These are phyloP conservation scores for Alternaria consortialis DNA, from an alignment of 2,329 filamentous ascomycete species.

Conservation along the genomic window DNA sequence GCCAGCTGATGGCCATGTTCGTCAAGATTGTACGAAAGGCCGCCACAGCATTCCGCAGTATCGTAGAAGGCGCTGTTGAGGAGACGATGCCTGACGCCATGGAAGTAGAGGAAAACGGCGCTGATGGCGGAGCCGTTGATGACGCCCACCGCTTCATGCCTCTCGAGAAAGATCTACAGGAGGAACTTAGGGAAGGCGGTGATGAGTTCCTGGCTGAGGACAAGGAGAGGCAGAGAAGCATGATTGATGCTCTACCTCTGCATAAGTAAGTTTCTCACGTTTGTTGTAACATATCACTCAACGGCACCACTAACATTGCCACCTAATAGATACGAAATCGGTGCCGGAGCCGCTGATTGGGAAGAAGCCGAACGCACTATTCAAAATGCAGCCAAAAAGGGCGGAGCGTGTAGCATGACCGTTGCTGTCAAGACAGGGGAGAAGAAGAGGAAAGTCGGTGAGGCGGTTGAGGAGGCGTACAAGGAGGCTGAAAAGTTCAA, in stretches of 20 bases:
- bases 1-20: conserved; percentile 93
- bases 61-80: conserved; percentile 75
- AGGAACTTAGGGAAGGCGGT: conserved; percentile 85
- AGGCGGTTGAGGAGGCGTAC: conserved; percentile 60
- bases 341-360: conserved; percentile 62
- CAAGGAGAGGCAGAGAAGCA: conserved; percentile 80
- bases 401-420: conserved; percentile 66
- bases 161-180: conserved; percentile 74
- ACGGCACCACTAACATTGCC: conserved; percentile 4
- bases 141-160: conserved; percentile 72
- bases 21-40: conserved; percentile 95
- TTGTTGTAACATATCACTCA: not conserved
- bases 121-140: conserved; percentile 61
- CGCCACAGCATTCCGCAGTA: conserved; percentile 75
- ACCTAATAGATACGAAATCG: conserved; percentile 54
- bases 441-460: conserved; percentile 75
- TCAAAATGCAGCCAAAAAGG: conserved; percentile 54
- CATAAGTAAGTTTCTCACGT: conserved; percentile 71
- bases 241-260: conserved; percentile 90
- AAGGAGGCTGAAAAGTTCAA: conserved; percentile 49
- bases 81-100: conserved; percentile 57
- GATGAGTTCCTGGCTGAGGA: conserved; percentile 74
- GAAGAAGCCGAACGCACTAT: conserved; percentile 78
- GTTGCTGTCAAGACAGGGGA: conserved; percentile 86
- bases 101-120: conserved; percentile 58